phyloP scores from a whole-genome alignment of 768 basidiomycete genomes.

The Pholiota microspora region DNA sequence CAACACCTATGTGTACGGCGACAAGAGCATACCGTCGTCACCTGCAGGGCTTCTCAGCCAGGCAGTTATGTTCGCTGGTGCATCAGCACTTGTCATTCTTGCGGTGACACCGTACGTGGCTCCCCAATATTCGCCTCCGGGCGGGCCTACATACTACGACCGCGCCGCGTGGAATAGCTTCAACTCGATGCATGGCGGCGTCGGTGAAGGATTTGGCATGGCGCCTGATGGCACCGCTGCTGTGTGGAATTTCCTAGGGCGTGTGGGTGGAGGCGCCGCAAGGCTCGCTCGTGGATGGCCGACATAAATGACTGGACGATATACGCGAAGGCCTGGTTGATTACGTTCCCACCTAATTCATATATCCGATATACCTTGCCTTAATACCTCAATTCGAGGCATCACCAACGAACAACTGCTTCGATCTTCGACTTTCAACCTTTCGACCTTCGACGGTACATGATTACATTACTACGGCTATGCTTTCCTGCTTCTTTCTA shows the following conservation, averaged over 20 bases:
- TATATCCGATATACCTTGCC: neutral
- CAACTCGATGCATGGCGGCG: constrained; percentile 61
- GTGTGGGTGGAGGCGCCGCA: constrained; percentile 74
- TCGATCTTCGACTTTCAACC: neutral
- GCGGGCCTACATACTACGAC: constrained; percentile 73
- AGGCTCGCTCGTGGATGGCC: constrained; percentile 78
- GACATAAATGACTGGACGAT: constrained; percentile 36
- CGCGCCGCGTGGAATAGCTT: constrained; percentile 78
- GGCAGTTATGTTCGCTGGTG: constrained; percentile 57
- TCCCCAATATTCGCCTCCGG: constrained; percentile 56
- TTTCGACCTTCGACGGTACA: neutral
- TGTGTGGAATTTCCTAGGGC: constrained; percentile 69
- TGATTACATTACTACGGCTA: neutral
- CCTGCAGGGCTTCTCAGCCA: constrained; percentile 38
- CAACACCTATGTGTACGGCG: constrained; percentile 65
- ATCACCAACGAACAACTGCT: neutral
- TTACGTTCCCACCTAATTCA: neutral
- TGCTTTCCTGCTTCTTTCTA: neutral
- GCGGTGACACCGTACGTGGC: constrained; percentile 60
- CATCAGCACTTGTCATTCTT: constrained; percentile 59
- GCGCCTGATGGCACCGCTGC: constrained; percentile 53
- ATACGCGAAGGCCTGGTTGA: too few relatives aligned
- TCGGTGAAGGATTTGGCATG: constrained; percentile 63
- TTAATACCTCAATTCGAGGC: neutral
- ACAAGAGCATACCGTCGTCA: constrained; percentile 29